Conservation (phyloP, 2,329 filamentous ascomycete genomes). For the Dothistroma pini region DNA sequence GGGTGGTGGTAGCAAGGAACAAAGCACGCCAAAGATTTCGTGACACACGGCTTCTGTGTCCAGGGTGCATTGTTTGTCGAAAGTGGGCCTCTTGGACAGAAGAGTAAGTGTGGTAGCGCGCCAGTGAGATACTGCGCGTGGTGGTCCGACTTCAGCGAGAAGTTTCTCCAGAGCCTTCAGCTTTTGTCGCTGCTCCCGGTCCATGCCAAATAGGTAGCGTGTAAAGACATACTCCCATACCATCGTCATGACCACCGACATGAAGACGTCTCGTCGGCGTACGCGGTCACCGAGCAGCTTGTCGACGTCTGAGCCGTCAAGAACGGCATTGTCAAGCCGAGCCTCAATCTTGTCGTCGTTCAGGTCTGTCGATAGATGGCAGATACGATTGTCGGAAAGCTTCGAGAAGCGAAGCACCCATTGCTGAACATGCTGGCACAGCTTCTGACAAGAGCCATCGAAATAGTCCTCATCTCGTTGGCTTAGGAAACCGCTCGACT, state of each 20-base stretch:
- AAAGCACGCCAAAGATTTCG: constrained; percentile 80
- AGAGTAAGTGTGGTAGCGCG: constrained; percentile 91
- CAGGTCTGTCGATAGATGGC: constrained; percentile 77
- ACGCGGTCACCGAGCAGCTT: constrained; percentile 83
- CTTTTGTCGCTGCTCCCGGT: constrained; percentile 94
- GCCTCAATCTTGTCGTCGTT: constrained; percentile 91
- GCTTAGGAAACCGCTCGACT: constrained; percentile 68
- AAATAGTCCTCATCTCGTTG: constrained; percentile 92
- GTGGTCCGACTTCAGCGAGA: constrained; percentile 80
- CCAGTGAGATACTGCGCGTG: constrained; percentile 92
- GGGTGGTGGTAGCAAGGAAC: constrained; percentile 81
- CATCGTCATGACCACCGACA: constrained; percentile 99
- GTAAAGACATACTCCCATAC: constrained; percentile 99
- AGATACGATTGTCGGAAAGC: constrained; percentile 88
- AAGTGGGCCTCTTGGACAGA: constrained; percentile 74
- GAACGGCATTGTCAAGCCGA: constrained; percentile 86
- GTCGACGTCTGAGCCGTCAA: constrained; percentile 93
- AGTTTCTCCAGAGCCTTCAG: constrained; percentile 94
- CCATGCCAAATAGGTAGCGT: constrained; percentile 97
- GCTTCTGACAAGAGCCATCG: constrained; percentile 85
- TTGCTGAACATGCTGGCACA: constrained; percentile 93
- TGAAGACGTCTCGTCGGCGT: constrained; percentile 87
- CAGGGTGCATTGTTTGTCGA: constrained; percentile 74
- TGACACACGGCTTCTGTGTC: constrained; percentile 96
- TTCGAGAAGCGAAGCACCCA: constrained; percentile 99